These are phyloP conservation scores for Apiotrichum siamense DNA, from an alignment of 1,284 basidiomycete genomes.

Conservation along the genomic window DNA sequence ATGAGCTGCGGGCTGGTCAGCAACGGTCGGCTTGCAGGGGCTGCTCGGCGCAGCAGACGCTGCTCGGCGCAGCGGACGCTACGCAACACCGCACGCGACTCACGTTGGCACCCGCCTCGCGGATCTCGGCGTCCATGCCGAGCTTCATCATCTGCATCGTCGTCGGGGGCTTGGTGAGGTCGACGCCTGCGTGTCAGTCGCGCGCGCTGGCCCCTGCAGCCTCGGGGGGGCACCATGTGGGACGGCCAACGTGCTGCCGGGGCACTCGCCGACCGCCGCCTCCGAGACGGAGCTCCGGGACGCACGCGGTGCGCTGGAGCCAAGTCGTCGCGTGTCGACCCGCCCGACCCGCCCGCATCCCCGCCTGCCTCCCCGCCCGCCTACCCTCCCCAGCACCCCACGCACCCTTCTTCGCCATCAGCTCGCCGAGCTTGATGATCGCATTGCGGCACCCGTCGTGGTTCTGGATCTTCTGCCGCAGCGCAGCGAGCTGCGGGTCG, in stretches of 20 bases:
- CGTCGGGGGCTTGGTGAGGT: constrained; percentile 28
- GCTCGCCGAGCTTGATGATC: constrained; percentile 26
- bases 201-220: too few relatives aligned
- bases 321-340: too few relatives aligned
- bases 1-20: constrained; percentile 22
- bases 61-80: not conserved
- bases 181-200: constrained; percentile 22
- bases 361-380: too few relatives aligned
- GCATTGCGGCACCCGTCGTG: constrained; percentile 34
- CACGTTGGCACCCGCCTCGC: constrained; percentile 34
- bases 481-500: constrained; percentile 31
- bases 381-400: not conserved
- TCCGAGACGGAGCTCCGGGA: too few relatives aligned
- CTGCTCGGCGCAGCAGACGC: too few relatives aligned
- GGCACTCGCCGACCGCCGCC: too few relatives aligned
- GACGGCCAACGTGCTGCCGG: too few relatives aligned
- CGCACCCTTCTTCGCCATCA: constrained; percentile 39
- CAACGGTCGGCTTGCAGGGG: not conserved
- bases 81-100: constrained; percentile 1
- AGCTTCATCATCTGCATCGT: constrained; percentile 37
- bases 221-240: too few relatives aligned
- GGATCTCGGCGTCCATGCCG: constrained; percentile 35
- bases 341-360: too few relatives aligned
- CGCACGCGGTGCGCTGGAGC: too few relatives aligned
- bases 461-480: constrained; percentile 32